Conservation (phyloP, 306 rosid species). For the Pueraria montana region DNA sequence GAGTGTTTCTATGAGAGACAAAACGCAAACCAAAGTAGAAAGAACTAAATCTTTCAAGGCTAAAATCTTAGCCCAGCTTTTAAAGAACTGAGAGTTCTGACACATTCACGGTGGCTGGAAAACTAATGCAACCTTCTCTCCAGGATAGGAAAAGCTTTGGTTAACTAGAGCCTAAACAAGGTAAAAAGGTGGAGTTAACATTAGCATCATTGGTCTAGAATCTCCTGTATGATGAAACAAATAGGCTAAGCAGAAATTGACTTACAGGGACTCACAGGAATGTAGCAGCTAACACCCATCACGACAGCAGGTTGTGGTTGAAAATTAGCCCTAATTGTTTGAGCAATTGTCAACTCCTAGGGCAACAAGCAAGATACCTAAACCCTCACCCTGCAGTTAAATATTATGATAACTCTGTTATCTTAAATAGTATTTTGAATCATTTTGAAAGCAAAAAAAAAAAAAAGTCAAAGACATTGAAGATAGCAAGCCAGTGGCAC, state of each 20-base stretch:
- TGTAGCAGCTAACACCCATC: slow-evolving; percentile 73
- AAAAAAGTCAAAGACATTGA: slow-evolving; percentile 45
- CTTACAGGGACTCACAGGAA: slow-evolving; percentile 72
- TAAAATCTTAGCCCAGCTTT: slow-evolving; percentile 26
- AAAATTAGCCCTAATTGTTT: slow-evolving; percentile 74
- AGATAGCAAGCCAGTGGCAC: slow-evolving; percentile 53
- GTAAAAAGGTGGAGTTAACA: slow-evolving; percentile 55
- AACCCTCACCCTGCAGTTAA: slow-evolving; percentile 93
- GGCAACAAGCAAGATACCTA: slow-evolving; percentile 91
- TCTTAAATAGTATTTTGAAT: slow-evolving; percentile 56
- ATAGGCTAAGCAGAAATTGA: slow-evolving; percentile 65
- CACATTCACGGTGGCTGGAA: slow-evolving; percentile 32
- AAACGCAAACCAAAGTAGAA: slow-evolving; percentile 24
- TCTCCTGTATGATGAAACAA: slow-evolving; percentile 65
- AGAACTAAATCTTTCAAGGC: slow-evolving; percentile 21
- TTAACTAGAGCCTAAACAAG: slow-evolving; percentile 55
- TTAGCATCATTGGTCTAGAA: slow-evolving; percentile 58
- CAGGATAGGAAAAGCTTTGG: slow-evolving; percentile 45
- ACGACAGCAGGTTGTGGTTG: slow-evolving; percentile 81
- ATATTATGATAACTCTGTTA: slow-evolving; percentile 73
- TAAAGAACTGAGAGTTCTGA: slow-evolving; percentile 13
- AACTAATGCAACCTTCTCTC: slow-evolving; percentile 57
- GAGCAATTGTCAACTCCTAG: slow-evolving; percentile 88
- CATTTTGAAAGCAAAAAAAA: slow-evolving; percentile 51
- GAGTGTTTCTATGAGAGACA: background rate